These are phyloP conservation scores for Nicotiana obtusifolia DNA, from an alignment of 257 asterid genomes.

Conservation along the genomic window DNA sequence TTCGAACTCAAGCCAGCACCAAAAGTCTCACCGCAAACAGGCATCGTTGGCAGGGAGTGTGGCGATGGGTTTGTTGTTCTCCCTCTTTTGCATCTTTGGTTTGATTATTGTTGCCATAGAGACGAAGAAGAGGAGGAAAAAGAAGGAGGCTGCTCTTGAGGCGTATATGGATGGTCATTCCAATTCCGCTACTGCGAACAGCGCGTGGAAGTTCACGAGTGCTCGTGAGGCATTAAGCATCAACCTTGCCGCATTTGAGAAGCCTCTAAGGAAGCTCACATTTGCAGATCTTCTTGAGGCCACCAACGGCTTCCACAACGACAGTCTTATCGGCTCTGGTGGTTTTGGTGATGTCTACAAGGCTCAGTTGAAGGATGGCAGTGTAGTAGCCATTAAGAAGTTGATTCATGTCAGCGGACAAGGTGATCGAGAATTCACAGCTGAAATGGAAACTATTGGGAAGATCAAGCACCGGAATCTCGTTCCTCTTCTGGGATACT, in stretches of 20 bases:
- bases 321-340: constrained; percentile 77
- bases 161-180: constrained; percentile 72
- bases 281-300: constrained; percentile 91
- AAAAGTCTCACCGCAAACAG: constrained; percentile 48
- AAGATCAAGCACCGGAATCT: constrained; percentile 82
- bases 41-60: constrained; percentile 88
- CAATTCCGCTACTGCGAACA: constrained; percentile 52
- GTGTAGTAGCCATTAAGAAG: constrained; percentile 81
- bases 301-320: constrained; percentile 71
- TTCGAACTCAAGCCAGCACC: constrained; percentile 22
- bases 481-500: constrained; percentile 79
- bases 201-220: constrained; percentile 59
- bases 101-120: constrained; percentile 61
- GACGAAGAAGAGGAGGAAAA: constrained; percentile 65
- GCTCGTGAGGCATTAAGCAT: constrained; percentile 76
- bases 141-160: constrained; percentile 72
- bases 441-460: constrained; percentile 98
- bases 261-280: constrained; percentile 79
- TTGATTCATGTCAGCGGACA: constrained; percentile 80
- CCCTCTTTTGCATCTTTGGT: constrained; percentile 78
- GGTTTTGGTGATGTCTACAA: constrained; percentile 94
- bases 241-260: constrained; percentile 68
- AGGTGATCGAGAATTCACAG: constrained; percentile 86
- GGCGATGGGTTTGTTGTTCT: constrained; percentile 71
- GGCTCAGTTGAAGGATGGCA: constrained; percentile 83